A percentile compares a stretch with the other conserved stretches of the same genome.
These are phyloP conservation scores for Cordyceps farinosa DNA, from an alignment of 2,329 filamentous ascomycete genomes.

Conservation along the genomic window DNA sequence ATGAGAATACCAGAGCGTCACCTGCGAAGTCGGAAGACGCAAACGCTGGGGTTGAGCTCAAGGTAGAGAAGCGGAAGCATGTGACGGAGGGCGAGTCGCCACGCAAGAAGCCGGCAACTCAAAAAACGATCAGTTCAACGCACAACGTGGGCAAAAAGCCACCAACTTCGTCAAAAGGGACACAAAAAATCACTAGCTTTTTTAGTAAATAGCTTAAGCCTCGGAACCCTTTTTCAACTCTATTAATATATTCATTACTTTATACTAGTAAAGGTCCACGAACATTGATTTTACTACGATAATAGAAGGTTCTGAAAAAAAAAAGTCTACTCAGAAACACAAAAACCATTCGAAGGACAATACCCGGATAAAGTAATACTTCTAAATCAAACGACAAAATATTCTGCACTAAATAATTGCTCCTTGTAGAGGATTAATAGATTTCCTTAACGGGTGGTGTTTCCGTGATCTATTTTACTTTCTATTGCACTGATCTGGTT, in stretches of 20 bases:
- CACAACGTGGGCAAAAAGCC: not conserved
- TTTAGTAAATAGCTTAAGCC: not conserved
- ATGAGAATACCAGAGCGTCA: not conserved
- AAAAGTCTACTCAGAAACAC: too few relatives aligned
- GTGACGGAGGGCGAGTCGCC: not conserved
- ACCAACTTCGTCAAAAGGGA: not conserved
- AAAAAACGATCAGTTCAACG: conserved; percentile 1
- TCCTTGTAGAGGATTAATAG: too few relatives aligned
- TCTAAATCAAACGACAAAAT: too few relatives aligned
- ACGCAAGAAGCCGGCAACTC: not conserved
- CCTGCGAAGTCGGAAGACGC: not conserved
- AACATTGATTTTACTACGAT: too few relatives aligned
- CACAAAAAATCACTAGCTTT: conserved; percentile 9
- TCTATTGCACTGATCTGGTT: not conserved
- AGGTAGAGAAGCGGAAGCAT: not conserved
- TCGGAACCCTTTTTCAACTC: too few relatives aligned
- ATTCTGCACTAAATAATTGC: too few relatives aligned
- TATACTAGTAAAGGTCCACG: too few relatives aligned
- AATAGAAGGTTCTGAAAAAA: too few relatives aligned
- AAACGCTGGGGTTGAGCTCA: not conserved
- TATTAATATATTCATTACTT: too few relatives aligned
- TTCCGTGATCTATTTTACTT: not conserved
- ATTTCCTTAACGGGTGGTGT: not conserved
- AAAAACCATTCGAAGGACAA: too few relatives aligned
- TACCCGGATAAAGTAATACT: too few relatives aligned